phyloP scores from a whole-genome alignment of 768 basidiomycete species.

The Mycena pura region DNA sequence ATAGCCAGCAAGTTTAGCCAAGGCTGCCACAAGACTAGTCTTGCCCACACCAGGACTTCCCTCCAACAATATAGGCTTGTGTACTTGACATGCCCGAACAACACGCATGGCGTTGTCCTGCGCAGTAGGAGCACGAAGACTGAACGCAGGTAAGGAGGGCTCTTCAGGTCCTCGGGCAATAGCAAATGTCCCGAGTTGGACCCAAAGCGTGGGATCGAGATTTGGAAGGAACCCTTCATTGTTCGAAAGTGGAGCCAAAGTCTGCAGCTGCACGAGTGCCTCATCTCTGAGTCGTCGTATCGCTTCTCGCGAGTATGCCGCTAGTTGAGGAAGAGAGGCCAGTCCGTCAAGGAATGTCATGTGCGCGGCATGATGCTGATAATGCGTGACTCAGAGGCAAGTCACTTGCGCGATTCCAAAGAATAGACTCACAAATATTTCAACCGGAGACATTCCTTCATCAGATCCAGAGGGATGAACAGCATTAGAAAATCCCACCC shows the following conservation, averaged over 20 bases:
- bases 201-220: conserved; percentile 41
- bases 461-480: conserved; percentile 43
- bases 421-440: conserved; percentile 68
- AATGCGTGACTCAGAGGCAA: not conserved
- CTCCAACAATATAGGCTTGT: conserved; percentile 92
- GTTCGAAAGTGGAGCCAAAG: conserved; percentile 57
- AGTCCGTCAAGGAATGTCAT: conserved; percentile 94
- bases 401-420: conserved; percentile 17
- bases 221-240: conserved; percentile 35
- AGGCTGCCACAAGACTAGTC: conserved; percentile 88
- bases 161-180: conserved; percentile 63
- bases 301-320: conserved; percentile 64
- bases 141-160: conserved; percentile 59
- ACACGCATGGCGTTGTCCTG: conserved; percentile 87
- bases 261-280: conserved; percentile 59
- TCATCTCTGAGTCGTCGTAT: conserved; percentile 68
- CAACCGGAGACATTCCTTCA: conserved; percentile 45
- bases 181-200: conserved; percentile 78
- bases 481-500: conserved; percentile 88
- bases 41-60: conserved; percentile 99
- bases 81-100: conserved; percentile 85
- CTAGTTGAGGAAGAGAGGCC: conserved; percentile 75
- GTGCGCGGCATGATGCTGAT: conserved; percentile 88
- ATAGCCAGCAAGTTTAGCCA: conserved; percentile 83
- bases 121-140: conserved; percentile 88